Base-by-base conservation (phyloP, 768 basidiomycete species). In the Serendipita vermifera region DNA sequence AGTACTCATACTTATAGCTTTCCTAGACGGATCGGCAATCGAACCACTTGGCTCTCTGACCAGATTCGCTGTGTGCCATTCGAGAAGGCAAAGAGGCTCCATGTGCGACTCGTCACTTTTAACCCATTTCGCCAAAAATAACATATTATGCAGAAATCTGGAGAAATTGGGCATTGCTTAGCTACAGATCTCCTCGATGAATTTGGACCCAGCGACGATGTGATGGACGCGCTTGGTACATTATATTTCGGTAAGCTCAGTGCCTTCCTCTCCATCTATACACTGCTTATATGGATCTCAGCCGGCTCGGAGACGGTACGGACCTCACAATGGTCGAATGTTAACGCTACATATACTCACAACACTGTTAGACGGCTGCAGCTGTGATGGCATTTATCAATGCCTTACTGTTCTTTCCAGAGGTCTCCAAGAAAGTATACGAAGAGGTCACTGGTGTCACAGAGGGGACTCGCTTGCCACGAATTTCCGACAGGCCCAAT, bases 401-500 rank as follows among this genome's bases (percentile, higher is more conserved):
- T 29, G 46, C 46, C 17, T 26, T 51, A 29, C 31, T 51, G 15
- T 29, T 51, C 5, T 29, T 22, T 29, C 46, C 46, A 9, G 20
- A 51, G 3, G 22, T 51, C 6, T 3, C 46, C n/a, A 29, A 26
- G 7, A 51, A 51, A 29, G 46, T 51, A 29, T 26, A 51, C n/a
- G 46, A 4, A 29, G 46, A 51, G 22, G 31, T 26, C 24, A 15
- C n/a, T 20, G 7, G 9, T 5, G 46, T 51, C 7, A 51, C 46
- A 15, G 46, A 29, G 24, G 46, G 46, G 22, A 15, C n/a, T 26
- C 46, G 27, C 24, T 29, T n/a, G n/a, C 46, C 31, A 15, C 20
- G 15, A 14, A 39, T 62, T 5, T 38, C 53, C 9, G 62, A 63
- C 35, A 40, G 40, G 15, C 11, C 39, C 14, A 57, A 56, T 17